Percentiles rank a stretch among this genome's conserved stretches.
Evolutionary conservation across 305 asterid species (phyloP).

Genomic region (Fraxinus xanthoxyloides): DNA sequence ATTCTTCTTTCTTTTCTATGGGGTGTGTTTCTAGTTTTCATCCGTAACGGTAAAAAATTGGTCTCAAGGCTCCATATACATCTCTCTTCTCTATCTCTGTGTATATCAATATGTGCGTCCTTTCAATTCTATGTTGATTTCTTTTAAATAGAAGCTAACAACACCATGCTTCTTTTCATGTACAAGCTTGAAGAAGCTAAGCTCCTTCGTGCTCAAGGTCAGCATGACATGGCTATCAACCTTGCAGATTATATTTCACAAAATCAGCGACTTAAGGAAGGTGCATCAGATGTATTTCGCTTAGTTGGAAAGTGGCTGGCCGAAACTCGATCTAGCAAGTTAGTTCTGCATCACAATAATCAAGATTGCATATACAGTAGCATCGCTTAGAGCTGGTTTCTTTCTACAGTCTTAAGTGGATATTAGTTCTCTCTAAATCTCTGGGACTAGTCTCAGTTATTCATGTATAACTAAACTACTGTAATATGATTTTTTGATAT

Average conservation of each 20-base stretch:
- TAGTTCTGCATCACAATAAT: constrained; percentile 33
- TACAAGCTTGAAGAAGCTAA: constrained; percentile 92
- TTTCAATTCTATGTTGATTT: constrained; percentile 12
- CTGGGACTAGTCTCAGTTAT: background rate
- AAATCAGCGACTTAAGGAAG: constrained; percentile 52
- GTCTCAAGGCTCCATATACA: constrained; percentile 9
- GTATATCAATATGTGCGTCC: background rate
- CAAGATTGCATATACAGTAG: constrained; percentile 4
- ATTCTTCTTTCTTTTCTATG: background rate
- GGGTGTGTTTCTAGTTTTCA: constrained; percentile 10
- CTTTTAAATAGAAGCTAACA: constrained; percentile 26
- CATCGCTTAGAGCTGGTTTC: constrained; percentile 4
- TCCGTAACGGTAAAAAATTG: background rate
- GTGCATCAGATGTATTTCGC: constrained; percentile 82
- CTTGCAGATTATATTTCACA: constrained; percentile 84
- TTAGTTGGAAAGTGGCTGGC: constrained; percentile 97
- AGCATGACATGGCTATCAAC: constrained; percentile 91
- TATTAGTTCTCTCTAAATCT: constrained; percentile 1
- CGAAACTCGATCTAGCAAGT: constrained; percentile 96
- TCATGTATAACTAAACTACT: background rate
- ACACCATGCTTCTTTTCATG: constrained; percentile 25
- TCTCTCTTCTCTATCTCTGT: background rate
- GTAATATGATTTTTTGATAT: background rate
- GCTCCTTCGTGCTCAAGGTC: constrained; percentile 96
- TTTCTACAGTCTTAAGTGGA: constrained; percentile 1